Conservation (phyloP, 495 filamentous ascomycete genomes). For the Rhypophila decipiens region DNA sequence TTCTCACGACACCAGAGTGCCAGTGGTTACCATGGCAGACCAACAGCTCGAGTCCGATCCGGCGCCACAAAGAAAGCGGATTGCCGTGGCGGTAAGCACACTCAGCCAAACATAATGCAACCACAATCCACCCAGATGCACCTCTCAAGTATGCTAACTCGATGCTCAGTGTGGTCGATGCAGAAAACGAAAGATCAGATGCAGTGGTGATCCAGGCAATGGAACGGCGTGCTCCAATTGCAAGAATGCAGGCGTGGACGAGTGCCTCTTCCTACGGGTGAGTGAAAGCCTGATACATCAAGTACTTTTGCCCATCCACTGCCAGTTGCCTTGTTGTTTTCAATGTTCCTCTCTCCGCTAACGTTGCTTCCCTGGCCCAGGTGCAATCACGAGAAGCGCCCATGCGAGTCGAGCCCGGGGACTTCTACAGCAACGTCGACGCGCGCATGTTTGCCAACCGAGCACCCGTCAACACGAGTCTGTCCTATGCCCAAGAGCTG, state of each 20-base stretch:
- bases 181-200: constrained; percentile 92
- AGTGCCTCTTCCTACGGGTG: constrained; percentile 79
- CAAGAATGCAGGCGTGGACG: constrained; percentile 59
- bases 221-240: constrained; percentile 78
- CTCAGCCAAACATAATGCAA: no score
- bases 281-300: no score
- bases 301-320: constrained; percentile 8
- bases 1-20: constrained; percentile 25
- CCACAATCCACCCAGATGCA: no score
- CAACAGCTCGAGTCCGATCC: constrained; percentile 35
- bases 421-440: constrained; percentile 36
- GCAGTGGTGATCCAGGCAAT: constrained; percentile 77
- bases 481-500: constrained; percentile 22
- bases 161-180: constrained; percentile 88
- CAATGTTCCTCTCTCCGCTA: no score
- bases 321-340: not conserved
- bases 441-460: constrained; percentile 34
- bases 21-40: constrained; percentile 40
- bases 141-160: no score
- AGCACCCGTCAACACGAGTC: constrained; percentile 16
- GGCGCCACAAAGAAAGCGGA: constrained; percentile 48
- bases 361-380: constrained; percentile 26
- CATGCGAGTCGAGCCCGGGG: constrained; percentile 27
- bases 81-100: constrained; percentile 61
- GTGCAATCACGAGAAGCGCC: constrained; percentile 43